Base-by-base conservation (phyloP, 1,284 basidiomycete species). In the Trametes versicolor region DNA sequence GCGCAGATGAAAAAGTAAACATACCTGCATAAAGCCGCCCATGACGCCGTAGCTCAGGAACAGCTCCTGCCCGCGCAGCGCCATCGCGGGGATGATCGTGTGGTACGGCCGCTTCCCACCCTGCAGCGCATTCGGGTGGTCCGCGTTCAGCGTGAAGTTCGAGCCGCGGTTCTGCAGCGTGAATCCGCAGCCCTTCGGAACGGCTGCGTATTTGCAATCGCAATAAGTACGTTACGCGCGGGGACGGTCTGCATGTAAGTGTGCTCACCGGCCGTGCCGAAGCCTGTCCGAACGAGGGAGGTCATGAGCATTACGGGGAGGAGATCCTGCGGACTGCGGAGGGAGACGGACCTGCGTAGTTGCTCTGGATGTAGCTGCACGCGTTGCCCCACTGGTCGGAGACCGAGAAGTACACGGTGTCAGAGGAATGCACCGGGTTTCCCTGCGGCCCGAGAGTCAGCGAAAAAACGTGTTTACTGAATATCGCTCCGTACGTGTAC, bases 71-170 rank as follows among this genome's bases (percentile, higher is more conserved):
- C 87, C 89, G 64, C 87, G 85, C 2, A 93, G 93, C 0, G 90
- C 97, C 82, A 98, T 87, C 1, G 94, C 95, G 7, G 97, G 97
- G 67, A 97, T 97, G 73, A 98, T 98, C 7, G 96, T 98, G 75
- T 98, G 96, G 77, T 97, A 98, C 2, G 96, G 96, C 19, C 95
- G 85, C 80, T 98, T 98, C 8, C 92, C 88, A 27, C 92, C 91
- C 85, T 87, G 79, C 65, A 94, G 80, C 45, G 84, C 86, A 77
- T 99, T 99, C 0, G 94, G 91, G 75, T 98, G 97, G 0, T 87
- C 89, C 64, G 94, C 87, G 56, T 84, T 81, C 23, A 98, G 82
- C 6, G 88, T 83, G 76, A 99, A 99, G 15, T 93, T 92, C 7
- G 89, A 84, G 2, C 97, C 97, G 63, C 97, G 87, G 78, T 98